Evolutionary conservation across 2,329 filamentous ascomycete genomes (phyloP).

Genomic region (Fusarium marasasianum): DNA sequence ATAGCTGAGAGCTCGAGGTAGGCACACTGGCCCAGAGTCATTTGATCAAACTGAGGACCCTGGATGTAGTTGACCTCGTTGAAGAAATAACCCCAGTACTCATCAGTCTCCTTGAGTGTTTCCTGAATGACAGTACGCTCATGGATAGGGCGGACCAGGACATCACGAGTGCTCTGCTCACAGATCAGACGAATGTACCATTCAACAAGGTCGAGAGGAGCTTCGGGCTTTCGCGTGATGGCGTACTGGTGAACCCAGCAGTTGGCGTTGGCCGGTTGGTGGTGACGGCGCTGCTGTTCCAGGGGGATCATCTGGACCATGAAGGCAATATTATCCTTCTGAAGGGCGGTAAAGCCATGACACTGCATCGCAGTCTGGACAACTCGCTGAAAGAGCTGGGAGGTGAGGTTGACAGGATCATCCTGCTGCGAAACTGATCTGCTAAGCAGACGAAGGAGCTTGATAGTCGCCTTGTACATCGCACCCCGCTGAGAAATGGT

Average conservation of each 20-base stretch:
- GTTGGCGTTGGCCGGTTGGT: slow-evolving; percentile 58
- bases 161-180: slow-evolving; percentile 57
- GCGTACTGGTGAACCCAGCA: slow-evolving; percentile 64
- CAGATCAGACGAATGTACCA: slow-evolving; percentile 67
- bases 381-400: slow-evolving; percentile 63
- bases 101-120: slow-evolving; percentile 47
- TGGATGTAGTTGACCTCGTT: slow-evolving; percentile 55
- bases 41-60: slow-evolving; percentile 55
- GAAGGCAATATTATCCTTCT: slow-evolving; percentile 68
- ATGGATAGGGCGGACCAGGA: slow-evolving; percentile 52
- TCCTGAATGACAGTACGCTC: slow-evolving; percentile 53
- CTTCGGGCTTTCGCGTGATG: slow-evolving; percentile 58
- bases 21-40: slow-evolving; percentile 59
- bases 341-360: slow-evolving; percentile 67
- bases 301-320: slow-evolving; percentile 50
- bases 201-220: slow-evolving; percentile 63
- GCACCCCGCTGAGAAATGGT: slow-evolving; percentile 65
- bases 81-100: slow-evolving; percentile 65
- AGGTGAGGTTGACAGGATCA: slow-evolving; percentile 58
- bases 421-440: slow-evolving; percentile 52
- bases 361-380: slow-evolving; percentile 63
- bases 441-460: slow-evolving; percentile 59
- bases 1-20: slow-evolving; percentile 59
- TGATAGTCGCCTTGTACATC: slow-evolving; percentile 60
- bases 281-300: slow-evolving; percentile 51